Base-by-base conservation (phyloP, 371 early-diverging fungal genomes). In the Polyrhizophydium stewartii region DNA sequence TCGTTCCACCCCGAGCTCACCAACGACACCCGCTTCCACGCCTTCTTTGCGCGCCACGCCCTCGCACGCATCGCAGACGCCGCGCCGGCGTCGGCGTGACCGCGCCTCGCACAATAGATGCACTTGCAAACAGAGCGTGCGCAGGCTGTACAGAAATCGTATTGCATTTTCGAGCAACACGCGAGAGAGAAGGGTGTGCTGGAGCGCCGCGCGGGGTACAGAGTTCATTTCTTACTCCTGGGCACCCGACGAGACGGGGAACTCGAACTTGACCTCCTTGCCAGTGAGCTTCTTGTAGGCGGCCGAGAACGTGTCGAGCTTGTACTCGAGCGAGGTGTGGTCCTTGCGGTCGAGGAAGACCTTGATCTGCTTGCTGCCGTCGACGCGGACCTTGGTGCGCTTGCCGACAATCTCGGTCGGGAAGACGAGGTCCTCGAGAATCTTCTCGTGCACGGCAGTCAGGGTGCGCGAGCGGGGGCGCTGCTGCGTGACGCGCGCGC, bases 351-450 rank as follows among this genome's bases (percentile, higher is more conserved):
- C 97, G 65, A 97, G 87, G 88, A 91, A 92, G 57, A 93, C 91
- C 87, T 94, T 96, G 87, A 92, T 90, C 72, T 89, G 80, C 83
- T 90, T 91, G 81, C 83, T 82, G 63, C 97, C 97, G 78, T 97
- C 98, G 58, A 90, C 89, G 82, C 90, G 89, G 80, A 94, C 90
- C 81, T 92, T 92, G 70, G 92, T 92, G 71, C 96, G 85, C 92
- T 96, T 93, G 69, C 96, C 96, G 66, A 93, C 91, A 73, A 96
- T 96, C 81, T 97, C 96, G 74, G 94, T 93, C 68, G 97, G 97
- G 91, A 82, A 95, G 65, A 95, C 96, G 59, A 97, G 85, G 77
- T 97, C 98, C 73, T 96, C 96, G 68, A 97, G 81, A 76, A 94
- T 85, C 75, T 89, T 87, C 78, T 95, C 94, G 85, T 97, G 96